These are phyloP conservation scores for Candida adriatica DNA, from an alignment of 805 yeast species.

Conservation along the genomic window DNA sequence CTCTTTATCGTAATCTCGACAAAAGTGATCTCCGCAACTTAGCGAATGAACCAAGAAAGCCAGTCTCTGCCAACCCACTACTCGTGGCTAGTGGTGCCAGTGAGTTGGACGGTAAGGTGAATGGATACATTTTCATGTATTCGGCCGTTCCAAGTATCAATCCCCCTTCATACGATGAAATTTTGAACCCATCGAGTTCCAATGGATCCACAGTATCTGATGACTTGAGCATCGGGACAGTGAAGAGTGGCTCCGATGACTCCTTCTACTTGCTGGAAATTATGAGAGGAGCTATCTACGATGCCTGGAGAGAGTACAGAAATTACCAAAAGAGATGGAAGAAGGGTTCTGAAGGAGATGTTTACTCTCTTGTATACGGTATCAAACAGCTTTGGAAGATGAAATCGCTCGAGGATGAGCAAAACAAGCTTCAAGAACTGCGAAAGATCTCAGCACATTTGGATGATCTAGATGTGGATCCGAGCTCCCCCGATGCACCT, in stretches of 20 bases:
- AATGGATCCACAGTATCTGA: constrained; percentile 6
- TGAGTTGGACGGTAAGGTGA: constrained; percentile 67
- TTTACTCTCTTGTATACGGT: constrained; percentile 52
- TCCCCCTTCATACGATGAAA: constrained; percentile 51
- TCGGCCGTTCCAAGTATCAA: constrained; percentile 56
- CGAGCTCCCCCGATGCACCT: constrained; percentile 33
- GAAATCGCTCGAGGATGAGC: constrained; percentile 24
- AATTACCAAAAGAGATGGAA: constrained; percentile 52
- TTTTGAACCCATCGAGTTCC: constrained; percentile 11
- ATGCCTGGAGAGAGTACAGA: constrained; percentile 68
- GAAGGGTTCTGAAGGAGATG: constrained; percentile 60
- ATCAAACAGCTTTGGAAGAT: constrained; percentile 53
- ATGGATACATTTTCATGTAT: constrained; percentile 66
- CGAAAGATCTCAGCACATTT: constrained; percentile 25
- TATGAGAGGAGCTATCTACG: constrained; percentile 51
- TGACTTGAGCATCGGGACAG: constrained; percentile 9
- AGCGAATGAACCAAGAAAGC: constrained; percentile 54
- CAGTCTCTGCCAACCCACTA: constrained; percentile 59
- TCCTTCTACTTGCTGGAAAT: constrained; percentile 27
- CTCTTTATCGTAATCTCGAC: constrained; percentile 55
- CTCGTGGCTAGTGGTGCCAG: constrained; percentile 75
- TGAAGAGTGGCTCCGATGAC: constrained; percentile 13
- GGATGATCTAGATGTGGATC: constrained; percentile 28
- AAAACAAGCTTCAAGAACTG: constrained; percentile 25
- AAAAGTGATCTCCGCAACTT: constrained; percentile 52